Conservation (phyloP, 139 green algal genomes). For the Coelastrella sp. region DNA sequence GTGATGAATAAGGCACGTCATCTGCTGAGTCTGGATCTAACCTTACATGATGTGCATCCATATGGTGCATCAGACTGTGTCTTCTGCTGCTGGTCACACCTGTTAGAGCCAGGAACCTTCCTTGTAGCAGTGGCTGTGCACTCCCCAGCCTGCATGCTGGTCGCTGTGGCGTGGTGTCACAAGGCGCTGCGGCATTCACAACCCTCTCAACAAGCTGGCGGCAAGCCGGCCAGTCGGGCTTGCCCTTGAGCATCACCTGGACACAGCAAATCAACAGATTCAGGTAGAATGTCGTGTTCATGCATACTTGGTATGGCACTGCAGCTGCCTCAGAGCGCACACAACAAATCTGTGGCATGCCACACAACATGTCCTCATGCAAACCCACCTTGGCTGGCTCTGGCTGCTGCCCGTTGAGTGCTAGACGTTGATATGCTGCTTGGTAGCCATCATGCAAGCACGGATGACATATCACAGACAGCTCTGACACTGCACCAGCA, state of each 20-base stretch:
- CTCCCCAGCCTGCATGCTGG: conserved; percentile 63
- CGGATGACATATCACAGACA: conserved; percentile 56
- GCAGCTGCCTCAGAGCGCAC: no score
- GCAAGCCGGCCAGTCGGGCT: conserved; percentile 68
- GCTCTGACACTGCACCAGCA: not conserved
- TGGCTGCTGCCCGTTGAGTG: conserved; percentile 14
- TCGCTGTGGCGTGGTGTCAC: not conserved
- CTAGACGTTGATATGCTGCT: conserved; percentile 60
- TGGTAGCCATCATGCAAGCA: conserved; percentile 80
- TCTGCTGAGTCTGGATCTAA: no score
- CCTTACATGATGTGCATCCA: not conserved
- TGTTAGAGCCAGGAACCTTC: conserved; percentile 39
- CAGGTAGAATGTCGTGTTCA: no score
- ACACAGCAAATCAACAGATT: no score
- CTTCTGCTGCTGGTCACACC: not conserved
- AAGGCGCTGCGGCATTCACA: conserved; percentile 56
- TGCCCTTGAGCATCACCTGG: conserved; percentile 48
- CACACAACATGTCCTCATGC: no score
- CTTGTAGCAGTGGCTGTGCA: conserved; percentile 55
- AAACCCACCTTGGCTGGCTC: conserved; percentile 42
- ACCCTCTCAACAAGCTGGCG: conserved; percentile 55
- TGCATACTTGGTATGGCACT: no score
- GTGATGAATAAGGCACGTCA: no score
- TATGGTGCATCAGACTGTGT: not conserved
- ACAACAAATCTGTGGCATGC: no score